Base-by-base conservation (phyloP, 2,329 filamentous ascomycete genomes). In the Arachnomyces sp. region DNA sequence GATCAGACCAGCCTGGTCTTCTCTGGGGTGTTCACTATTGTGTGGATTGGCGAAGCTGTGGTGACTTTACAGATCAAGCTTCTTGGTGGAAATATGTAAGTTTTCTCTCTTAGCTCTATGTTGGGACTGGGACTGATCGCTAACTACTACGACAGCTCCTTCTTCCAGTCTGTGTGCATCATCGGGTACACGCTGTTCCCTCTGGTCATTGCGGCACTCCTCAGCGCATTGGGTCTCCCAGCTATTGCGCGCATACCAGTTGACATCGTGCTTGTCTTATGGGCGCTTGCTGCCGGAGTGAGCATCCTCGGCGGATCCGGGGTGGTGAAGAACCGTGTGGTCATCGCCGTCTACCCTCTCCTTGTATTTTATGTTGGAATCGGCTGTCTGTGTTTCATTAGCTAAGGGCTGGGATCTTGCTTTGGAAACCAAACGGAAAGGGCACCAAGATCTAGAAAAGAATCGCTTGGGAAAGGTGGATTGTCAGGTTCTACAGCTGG, bases 181-280 rank as follows among this genome's bases (percentile, higher is more conserved):
- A 98, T 98, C 59, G 92, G 92, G 34, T 98, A 98, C 65, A 98
- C 92, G 1, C 77, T 98, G 41, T 98, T 98, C 67, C 92, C 92
- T 2, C 77, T 98, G 39, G 92, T 96, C 53, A 84, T 98, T 51
- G 93, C 93, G 6, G 81, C 90, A 2, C 69, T 95, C 38, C 77
- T 98, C 48, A 94, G 88, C 41, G 90, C 90, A 1, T 59, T 98
- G 25, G 74, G 78, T 37, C 73, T 96, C 6, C 82, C 81, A 31
- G 82, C 79, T 52, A 84, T 96, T 49, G 78, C 83, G 4, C 76
- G 92, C 42, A 86, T 96, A 58, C 92, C 92, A 1, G 79, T 98
- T 39, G 96, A 98, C 62, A 71, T 92, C 37, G 74, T 94, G 25
- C 76, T 98, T 17, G 80, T 95, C 29, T 79, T 77, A 31, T 98